A percentile compares a stretch with the other conserved stretches of the same genome.
phyloP scores from a whole-genome alignment of 345 rosid species.

The Citrus inodora region DNA sequence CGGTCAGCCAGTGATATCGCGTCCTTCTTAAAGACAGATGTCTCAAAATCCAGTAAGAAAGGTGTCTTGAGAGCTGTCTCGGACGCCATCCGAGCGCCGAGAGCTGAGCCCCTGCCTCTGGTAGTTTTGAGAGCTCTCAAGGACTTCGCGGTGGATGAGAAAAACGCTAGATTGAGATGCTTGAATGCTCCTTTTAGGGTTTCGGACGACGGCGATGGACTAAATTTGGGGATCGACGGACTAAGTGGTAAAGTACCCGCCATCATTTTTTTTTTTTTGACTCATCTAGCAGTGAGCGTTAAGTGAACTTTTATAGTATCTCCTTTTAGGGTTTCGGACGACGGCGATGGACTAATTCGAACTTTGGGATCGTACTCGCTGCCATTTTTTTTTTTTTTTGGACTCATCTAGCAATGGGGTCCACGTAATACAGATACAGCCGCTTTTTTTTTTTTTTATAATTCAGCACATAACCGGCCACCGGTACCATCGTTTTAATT shows the following conservation, averaged over 20 bases:
- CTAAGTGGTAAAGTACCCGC: conserved; percentile 41
- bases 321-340: too few species aligned
- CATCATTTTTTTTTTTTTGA: conserved; percentile 10
- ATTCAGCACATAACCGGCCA: too few species aligned
- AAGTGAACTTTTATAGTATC: too few species aligned
- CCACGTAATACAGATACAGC: too few species aligned
- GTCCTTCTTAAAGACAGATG: conserved; percentile 80
- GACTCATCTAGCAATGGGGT: too few species aligned
- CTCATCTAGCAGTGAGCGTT: too few species aligned
- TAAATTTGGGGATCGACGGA: conserved; percentile 29
- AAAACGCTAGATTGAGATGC: conserved; percentile 30
- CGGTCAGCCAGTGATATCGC: conserved; percentile 70
- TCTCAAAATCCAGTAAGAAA: conserved; percentile 54
- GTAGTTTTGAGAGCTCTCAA: conserved; percentile 30
- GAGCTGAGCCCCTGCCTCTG: conserved; percentile 31
- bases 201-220: conserved; percentile 21
- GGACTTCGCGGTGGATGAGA: conserved; percentile 38
- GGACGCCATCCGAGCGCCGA: conserved; percentile 47
- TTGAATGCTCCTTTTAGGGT: conserved; percentile 15
- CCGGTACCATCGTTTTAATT: too few species aligned
- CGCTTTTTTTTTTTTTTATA: too few species aligned
- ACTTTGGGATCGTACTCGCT: too few species aligned
- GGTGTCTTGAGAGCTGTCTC: conserved; percentile 36
- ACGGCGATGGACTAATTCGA: too few species aligned
- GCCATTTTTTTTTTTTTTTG: too few species aligned